These are phyloP conservation scores for Cercospora sesami DNA, from an alignment of 2,329 filamentous ascomycete species.

Conservation along the genomic window DNA sequence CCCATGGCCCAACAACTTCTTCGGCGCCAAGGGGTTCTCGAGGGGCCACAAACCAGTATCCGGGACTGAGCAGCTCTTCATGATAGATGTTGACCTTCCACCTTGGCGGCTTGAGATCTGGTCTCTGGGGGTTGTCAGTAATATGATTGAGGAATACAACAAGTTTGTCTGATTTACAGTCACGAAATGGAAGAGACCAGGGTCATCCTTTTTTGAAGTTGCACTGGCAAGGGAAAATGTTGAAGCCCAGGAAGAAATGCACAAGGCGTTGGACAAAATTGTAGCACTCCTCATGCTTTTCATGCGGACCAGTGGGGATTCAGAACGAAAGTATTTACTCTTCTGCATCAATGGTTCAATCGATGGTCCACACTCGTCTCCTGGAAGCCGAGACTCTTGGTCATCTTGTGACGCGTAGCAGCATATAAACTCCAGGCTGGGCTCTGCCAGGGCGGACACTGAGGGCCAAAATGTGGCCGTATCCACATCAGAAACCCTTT, in stretches of 20 bases:
- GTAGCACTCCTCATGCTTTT: not conserved
- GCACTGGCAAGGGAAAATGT: not conserved
- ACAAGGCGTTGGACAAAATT: not conserved
- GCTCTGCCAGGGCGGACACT: not conserved
- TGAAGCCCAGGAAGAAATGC: not conserved
- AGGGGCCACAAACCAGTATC: slow-evolving; percentile 20
- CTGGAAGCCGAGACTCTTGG: not conserved
- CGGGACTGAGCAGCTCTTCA: slow-evolving; percentile 11
- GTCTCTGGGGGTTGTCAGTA: slow-evolving; percentile 7
- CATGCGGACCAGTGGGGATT: not conserved
- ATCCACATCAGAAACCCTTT: not conserved
- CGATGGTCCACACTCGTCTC: not conserved
- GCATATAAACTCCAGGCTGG: not conserved
- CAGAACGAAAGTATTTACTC: not conserved
- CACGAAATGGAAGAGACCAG: not conserved
- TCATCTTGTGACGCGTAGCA: not conserved
- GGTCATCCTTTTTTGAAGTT: not conserved
- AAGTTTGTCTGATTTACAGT: not conserved
- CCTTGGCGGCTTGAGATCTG: slow-evolving; percentile 15
- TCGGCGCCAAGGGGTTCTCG: slow-evolving; percentile 12
- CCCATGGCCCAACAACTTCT: slow-evolving; percentile 15
- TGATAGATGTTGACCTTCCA: slow-evolving; percentile 19
- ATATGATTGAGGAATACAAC: not conserved
- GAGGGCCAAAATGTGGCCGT: not conserved
- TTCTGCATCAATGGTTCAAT: not conserved